phyloP scores from a whole-genome alignment of 2,329 filamentous ascomycete genomes.

The Claviceps purpurea region DNA sequence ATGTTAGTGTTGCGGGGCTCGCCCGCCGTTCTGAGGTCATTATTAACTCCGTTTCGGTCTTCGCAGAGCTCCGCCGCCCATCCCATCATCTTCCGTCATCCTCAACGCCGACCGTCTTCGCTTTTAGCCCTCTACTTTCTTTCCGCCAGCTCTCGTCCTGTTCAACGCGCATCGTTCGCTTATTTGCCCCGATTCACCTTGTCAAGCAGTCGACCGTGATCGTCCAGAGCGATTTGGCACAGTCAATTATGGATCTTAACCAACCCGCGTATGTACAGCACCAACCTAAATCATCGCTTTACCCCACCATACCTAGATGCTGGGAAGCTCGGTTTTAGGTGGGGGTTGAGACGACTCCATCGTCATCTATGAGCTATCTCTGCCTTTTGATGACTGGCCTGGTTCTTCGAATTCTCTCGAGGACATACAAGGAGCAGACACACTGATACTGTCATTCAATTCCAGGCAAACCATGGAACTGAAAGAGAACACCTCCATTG shows the following conservation, averaged over 20 bases:
- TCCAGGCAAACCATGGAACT: slow-evolving; percentile 68
- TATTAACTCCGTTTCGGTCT: slow-evolving; percentile 7
- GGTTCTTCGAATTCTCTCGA: not conserved
- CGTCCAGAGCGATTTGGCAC: slow-evolving; percentile 7
- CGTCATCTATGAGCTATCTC: slow-evolving; percentile 1
- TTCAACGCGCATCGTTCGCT: not conserved
- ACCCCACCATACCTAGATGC: slow-evolving; percentile 6
- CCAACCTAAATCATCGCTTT: not conserved
- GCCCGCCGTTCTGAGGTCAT: slow-evolving; percentile 6
- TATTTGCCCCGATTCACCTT: not conserved
- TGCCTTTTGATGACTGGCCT: not conserved
- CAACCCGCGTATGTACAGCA: slow-evolving; percentile 7
- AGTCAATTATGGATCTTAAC: slow-evolving; percentile 8
- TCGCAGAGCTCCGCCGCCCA: slow-evolving; percentile 2
- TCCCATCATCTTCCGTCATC: slow-evolving; percentile 5
- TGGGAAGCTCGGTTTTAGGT: slow-evolving; percentile 5
- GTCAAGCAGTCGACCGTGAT: not conserved
- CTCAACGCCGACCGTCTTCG: not conserved
- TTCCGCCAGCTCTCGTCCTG: not conserved
- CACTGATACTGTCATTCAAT: slow-evolving; percentile 5
- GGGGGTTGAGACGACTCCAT: slow-evolving; percentile 2
- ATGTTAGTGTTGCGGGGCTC: not conserved
- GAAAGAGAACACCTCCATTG: slow-evolving; percentile 94
- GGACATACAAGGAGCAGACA: not conserved
- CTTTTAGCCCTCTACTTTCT: not conserved